Percentiles rank a stretch among this genome's conserved stretches.
Conservation (phyloP, 768 basidiomycete species). For the Lactarius pseudohatsudake region DNA sequence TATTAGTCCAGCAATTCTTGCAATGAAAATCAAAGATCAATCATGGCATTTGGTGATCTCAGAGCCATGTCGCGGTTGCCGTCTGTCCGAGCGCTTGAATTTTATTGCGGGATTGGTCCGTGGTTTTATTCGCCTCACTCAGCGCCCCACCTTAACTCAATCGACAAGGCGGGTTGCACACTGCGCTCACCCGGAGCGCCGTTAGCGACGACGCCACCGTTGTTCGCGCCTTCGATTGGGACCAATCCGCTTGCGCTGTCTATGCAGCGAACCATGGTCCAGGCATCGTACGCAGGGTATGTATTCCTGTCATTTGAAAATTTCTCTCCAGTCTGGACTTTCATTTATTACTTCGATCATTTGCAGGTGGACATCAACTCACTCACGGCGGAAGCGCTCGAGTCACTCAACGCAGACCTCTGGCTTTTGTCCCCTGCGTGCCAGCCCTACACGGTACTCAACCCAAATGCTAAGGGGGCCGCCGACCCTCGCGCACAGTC, state of each 20-base stretch:
- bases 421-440: slow-evolving; percentile 85
- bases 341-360: background rate
- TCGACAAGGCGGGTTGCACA: slow-evolving; percentile 65
- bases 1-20: no score
- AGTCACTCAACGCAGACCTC: slow-evolving; percentile 51
- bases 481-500: slow-evolving; percentile 73
- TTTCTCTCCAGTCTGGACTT: background rate
- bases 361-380: slow-evolving; percentile 59
- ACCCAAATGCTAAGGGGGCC: slow-evolving; percentile 67
- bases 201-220: slow-evolving; percentile 43
- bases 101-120: slow-evolving; percentile 79
- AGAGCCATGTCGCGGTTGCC: slow-evolving; percentile 5
- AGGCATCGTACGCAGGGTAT: slow-evolving; percentile 52
- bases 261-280: slow-evolving; percentile 61
- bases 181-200: slow-evolving; percentile 56
- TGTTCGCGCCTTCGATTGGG: slow-evolving; percentile 80
- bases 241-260: slow-evolving; percentile 68
- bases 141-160: background rate
- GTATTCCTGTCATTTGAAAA: slow-evolving; percentile 15
- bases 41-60: accelerated
- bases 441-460: slow-evolving; percentile 81
- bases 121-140: background rate
- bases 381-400: slow-evolving; percentile 50
- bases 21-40: no score
- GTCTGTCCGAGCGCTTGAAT: slow-evolving; percentile 47